Conservation (phyloP, 1,139 yeast species). For the Yamadazyma friedrichii region DNA sequence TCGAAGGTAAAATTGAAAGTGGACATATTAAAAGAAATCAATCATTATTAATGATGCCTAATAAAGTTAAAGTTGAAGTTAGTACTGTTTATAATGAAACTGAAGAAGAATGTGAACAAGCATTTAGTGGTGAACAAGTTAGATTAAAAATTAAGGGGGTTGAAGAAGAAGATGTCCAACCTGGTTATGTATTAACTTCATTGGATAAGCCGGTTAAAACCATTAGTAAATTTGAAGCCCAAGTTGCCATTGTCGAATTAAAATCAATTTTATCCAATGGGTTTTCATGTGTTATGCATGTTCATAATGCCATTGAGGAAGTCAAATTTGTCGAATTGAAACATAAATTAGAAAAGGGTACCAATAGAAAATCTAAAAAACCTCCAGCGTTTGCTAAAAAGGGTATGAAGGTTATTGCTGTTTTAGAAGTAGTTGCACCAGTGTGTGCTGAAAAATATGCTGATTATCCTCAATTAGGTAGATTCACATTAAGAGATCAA, state of each 20-base stretch:
- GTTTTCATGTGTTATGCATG: conserved; percentile 96
- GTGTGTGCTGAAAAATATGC: conserved; percentile 91
- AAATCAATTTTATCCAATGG: conserved; percentile 93
- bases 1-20: conserved; percentile 97
- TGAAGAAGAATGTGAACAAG: conserved; percentile 89
- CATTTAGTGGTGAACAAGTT: conserved; percentile 96
- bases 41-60: conserved; percentile 86
- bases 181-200: conserved; percentile 90
- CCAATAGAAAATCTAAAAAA: conserved; percentile 93
- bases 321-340: conserved; percentile 77
- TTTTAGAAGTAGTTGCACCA: conserved; percentile 78
- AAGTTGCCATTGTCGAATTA: conserved; percentile 93
- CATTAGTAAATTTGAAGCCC: conserved; percentile 90
- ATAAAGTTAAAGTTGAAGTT: conserved; percentile 78
- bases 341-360: conserved; percentile 94
- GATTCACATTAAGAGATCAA: conserved; percentile 97
- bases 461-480: conserved; percentile 93
- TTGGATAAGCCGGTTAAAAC: conserved; percentile 86
- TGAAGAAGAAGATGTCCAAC: conserved; percentile 92
- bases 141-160: conserved; percentile 90
- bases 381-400: conserved; percentile 98
- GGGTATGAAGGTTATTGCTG: conserved; percentile 98
- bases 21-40: conserved; percentile 87
- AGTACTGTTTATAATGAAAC: conserved; percentile 88
- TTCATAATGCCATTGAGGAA: conserved; percentile 97